phyloP scores from a whole-genome alignment of 495 filamentous ascomycete species.

The Alectoria sarmentosa region DNA sequence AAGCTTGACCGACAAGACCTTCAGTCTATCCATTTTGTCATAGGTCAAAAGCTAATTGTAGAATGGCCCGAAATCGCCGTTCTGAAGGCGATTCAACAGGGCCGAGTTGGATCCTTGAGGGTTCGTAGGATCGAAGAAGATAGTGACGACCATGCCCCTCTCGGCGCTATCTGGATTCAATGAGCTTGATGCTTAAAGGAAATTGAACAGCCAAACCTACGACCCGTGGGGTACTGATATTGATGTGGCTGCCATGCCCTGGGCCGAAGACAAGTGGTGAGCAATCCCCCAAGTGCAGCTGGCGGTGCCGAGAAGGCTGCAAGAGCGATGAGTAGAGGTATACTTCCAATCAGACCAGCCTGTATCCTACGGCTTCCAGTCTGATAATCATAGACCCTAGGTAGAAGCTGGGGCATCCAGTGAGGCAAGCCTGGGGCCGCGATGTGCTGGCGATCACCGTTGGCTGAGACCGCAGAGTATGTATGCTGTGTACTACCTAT shows the following conservation, averaged over 20 bases:
- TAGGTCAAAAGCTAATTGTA: conserved; percentile 13
- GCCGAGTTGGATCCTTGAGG: neutral
- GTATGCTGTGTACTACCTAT: neutral
- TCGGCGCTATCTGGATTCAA: conserved; percentile 6
- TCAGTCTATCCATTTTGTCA: neutral
- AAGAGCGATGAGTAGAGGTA: conserved; percentile 24
- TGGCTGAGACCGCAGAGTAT: conserved; percentile 7
- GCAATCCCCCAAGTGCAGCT: neutral
- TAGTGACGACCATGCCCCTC: conserved; percentile 24
- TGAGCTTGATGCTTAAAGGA: neutral
- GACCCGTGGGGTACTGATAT: conserved; percentile 4
- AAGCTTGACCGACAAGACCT: neutral
- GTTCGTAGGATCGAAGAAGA: conserved; percentile 23
- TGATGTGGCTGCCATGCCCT: conserved; percentile 13
- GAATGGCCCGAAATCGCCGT: conserved; percentile 22
- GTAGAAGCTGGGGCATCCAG: conserved; percentile 25
- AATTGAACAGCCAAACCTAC: conserved; percentile 11
- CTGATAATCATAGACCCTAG: conserved; percentile 15
- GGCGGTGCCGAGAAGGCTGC: conserved; percentile 24
- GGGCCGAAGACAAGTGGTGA: conserved; percentile 8
- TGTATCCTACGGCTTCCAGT: neutral
- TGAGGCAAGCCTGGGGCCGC: conserved; percentile 13
- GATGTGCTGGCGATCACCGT: neutral
- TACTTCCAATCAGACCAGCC: conserved; percentile 21
- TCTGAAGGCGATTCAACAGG: conserved; percentile 12